These are phyloP conservation scores for Lepidium campestre DNA, from an alignment of 441 rosid species.

Conservation along the genomic window DNA sequence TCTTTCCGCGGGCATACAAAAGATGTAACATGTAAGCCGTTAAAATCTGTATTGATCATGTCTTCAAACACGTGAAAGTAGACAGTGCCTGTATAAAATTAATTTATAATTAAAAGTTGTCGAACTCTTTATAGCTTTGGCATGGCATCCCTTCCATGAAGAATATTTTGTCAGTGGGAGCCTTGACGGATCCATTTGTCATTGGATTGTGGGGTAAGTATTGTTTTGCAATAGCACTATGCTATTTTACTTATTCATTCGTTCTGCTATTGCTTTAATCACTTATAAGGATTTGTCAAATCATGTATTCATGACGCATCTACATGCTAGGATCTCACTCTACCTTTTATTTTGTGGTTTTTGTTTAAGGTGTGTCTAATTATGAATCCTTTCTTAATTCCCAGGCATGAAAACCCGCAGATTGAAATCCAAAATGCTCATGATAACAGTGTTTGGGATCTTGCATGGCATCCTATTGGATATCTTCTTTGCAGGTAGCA, in stretches of 20 bases:
- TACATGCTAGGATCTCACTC: neutral
- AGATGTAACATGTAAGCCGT: conserved; percentile 80
- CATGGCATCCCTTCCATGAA: conserved; percentile 99
- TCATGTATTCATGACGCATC: neutral
- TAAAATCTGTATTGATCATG: conserved; percentile 9
- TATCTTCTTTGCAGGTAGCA: conserved; percentile 93
- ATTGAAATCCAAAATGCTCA: conserved; percentile 79
- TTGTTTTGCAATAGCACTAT: neutral
- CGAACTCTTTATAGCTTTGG: conserved; percentile 49
- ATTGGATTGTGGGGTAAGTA: conserved; percentile 93
- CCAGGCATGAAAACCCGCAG: conserved; percentile 95
- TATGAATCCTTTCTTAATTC: conserved; percentile 16
- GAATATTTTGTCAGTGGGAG: conserved; percentile 99
- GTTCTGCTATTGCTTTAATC: neutral
- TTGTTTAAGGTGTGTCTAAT: conserved; percentile 7
- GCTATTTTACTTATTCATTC: neutral
- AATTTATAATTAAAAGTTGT: neutral
- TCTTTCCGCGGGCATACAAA: conserved; percentile 91
- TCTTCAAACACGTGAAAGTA: neutral
- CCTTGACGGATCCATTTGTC: conserved; percentile 87
- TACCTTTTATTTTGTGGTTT: neutral
- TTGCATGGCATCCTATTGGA: conserved; percentile 99
- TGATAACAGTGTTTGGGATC: conserved; percentile 95
- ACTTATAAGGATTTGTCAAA: neutral
- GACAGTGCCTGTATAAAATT: neutral